Percentiles rank a stretch among this genome's conserved stretches.
Conservation (phyloP, 208 protist species). For the Leishmania tarentolae region DNA sequence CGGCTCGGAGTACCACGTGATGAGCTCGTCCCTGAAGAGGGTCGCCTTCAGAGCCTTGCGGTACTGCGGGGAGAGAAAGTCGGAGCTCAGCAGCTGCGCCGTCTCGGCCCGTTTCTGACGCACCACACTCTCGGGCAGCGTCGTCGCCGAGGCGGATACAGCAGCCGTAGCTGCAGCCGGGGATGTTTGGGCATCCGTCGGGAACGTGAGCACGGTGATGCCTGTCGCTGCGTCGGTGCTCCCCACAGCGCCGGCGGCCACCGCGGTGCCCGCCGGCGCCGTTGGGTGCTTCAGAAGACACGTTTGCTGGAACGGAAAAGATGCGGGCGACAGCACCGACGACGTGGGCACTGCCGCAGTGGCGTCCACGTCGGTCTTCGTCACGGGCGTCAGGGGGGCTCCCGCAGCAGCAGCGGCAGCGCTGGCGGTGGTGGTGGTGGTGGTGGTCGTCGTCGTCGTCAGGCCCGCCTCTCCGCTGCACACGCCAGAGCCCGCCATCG, state of each 20-base stretch:
- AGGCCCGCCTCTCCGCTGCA: background rate
- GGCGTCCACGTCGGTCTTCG: background rate
- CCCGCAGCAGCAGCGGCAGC: background rate
- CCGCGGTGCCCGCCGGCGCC: background rate
- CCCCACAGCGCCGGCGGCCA: background rate
- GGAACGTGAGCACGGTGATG: background rate
- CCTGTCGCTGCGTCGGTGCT: no score
- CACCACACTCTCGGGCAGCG: slow-evolving; percentile 19
- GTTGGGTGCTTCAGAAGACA: background rate
- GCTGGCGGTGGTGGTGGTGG: background rate
- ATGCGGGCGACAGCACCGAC: background rate
- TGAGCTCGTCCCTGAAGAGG: slow-evolving; percentile 46
- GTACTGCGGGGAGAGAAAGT: slow-evolving; percentile 36
- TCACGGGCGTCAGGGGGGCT: background rate
- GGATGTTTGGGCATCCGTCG: background rate
- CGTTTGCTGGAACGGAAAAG: background rate
- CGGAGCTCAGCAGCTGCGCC: slow-evolving; percentile 44
- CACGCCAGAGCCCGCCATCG: background rate
- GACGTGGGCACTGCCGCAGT: background rate
- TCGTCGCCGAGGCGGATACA: background rate
- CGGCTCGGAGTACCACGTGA: slow-evolving; percentile 57
- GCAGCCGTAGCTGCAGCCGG: background rate
- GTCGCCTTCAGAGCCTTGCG: slow-evolving; percentile 35
- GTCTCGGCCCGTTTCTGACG: slow-evolving; percentile 54
- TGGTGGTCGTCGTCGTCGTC: background rate